Base-by-base conservation (phyloP, 306 rosid species). In the Prunus mongolica region DNA sequence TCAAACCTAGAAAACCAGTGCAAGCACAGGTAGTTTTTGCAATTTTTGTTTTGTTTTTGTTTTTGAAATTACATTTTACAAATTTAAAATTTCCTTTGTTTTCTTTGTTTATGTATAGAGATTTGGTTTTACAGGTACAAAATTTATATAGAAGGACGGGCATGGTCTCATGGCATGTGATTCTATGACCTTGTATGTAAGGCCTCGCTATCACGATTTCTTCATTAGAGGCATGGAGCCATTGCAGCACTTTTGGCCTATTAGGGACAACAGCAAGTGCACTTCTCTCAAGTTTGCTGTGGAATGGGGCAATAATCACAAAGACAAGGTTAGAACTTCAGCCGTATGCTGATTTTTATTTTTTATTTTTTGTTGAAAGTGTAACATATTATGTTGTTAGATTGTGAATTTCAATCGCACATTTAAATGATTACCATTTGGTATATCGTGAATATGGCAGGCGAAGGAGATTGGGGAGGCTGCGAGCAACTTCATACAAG, bases 111-210 rank as follows among this genome's bases (percentile, higher is more conserved):
- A 2, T 51, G 2, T 51, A 51, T 15, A 14, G 56, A 51, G 20
- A 51, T 51, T 51, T 51, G 56, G 56, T 5, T 51, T 3, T 45
- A 52, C 51, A 91, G 93, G 67, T 93, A 86, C 54, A 93, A 88
- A 76, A 86, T 93, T 24, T 93, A 93, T 54, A 54, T 89, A 49
- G 98, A 93, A 84, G 98, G 98, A 70, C 78, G 79, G 78, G 93
- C 84, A 2, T 93, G 98, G 96, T 93, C 96, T 89, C 34, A 38
- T 91, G 61, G 91, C 98, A 0, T 93, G 98, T 52, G 89, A 93
- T 67, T 86, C 98, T 0, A 82, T 82, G 75, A 75, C 91, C 7
- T 54, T 93, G 27, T 61, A 87, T 0, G 85, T 88, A 24, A 91
- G 67, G 73, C 83, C 98, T 71, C 87, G 71, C 10, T 91, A 25